These are phyloP conservation scores for Lentinula edodes DNA, from an alignment of 768 basidiomycete species.

Conservation along the genomic window DNA sequence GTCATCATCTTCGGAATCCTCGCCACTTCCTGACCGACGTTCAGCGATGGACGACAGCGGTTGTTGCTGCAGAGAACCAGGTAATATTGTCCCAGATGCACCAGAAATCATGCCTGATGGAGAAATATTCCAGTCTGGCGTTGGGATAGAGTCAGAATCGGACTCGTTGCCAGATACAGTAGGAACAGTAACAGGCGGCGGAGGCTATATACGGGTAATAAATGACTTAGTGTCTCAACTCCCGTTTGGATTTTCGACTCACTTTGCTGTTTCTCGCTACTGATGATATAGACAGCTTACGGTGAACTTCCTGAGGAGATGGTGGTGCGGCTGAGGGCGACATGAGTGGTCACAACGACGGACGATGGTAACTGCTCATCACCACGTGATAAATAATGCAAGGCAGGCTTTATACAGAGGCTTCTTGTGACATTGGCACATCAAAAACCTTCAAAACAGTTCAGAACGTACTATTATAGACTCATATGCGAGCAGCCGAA, in stretches of 20 bases:
- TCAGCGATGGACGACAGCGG: conserved; percentile 78
- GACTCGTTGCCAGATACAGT: conserved; percentile 73
- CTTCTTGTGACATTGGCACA: no score
- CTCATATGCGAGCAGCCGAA: no score
- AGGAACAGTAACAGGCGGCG: conserved; percentile 21
- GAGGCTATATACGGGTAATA: conserved; percentile 14
- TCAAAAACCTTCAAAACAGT: no score
- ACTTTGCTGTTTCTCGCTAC: conserved; percentile 49
- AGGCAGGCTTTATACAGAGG: no score
- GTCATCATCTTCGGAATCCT: conserved; percentile 75
- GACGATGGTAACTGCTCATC: neutral
- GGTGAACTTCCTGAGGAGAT: conserved; percentile 79
- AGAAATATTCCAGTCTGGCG: conserved; percentile 45
- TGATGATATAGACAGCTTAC: conserved; percentile 78
- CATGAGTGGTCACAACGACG: conserved; percentile 16
- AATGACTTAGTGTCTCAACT: neutral
- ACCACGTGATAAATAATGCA: neutral
- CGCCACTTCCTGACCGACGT: conserved; percentile 61
- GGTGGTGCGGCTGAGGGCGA: conserved; percentile 55
- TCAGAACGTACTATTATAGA: no score
- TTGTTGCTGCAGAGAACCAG: conserved; percentile 31
- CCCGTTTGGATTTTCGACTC: neutral
- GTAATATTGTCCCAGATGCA: conserved; percentile 18
- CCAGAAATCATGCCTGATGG: conserved; percentile 23
- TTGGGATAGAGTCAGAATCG: conserved; percentile 73